Conservation (phyloP, 2,329 filamentous ascomycete species). For the Colletotrichum liriopes region DNA sequence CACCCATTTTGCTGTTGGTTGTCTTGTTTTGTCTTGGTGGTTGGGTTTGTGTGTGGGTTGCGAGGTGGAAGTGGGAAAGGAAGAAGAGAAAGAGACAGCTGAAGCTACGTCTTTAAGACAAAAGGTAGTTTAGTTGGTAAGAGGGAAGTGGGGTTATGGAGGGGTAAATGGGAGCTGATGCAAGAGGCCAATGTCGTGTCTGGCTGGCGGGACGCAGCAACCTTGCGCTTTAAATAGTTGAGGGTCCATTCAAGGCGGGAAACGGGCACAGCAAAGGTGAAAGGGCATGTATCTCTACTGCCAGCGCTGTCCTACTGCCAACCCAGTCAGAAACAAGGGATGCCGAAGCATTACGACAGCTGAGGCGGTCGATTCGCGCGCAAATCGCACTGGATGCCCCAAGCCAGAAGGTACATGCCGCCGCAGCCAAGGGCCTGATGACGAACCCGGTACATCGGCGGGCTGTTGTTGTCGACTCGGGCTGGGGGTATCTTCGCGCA, state of each 20-base stretch:
- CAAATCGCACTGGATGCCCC: not conserved
- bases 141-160: conserved; percentile 41
- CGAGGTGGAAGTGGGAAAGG: conserved; percentile 8
- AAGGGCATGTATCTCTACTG: not conserved
- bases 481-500: not conserved
- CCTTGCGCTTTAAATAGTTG: conserved; percentile 26
- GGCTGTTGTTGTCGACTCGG: not conserved
- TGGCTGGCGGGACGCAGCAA: conserved; percentile 21
- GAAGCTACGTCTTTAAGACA: conserved; percentile 24
- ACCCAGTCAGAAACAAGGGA: conserved; percentile 1
- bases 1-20: conserved; percentile 72
- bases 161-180: conserved; percentile 34
- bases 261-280: not conserved
- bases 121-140: conserved; percentile 6
- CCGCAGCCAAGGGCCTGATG: conserved; percentile 13
- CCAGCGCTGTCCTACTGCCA: not conserved
- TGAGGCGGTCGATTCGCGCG: conserved; percentile 4
- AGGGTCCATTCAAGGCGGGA: conserved; percentile 3
- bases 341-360: not conserved
- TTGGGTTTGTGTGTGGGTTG: conserved; percentile 1
- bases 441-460: conserved; percentile 3
- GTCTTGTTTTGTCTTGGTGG: not conserved
- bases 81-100: conserved; percentile 13
- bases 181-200: conserved; percentile 3
- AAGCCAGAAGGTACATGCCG: conserved; percentile 2